Base-by-base conservation (phyloP, 2,329 filamentous ascomycete species). In the Cladosporium colombiae region DNA sequence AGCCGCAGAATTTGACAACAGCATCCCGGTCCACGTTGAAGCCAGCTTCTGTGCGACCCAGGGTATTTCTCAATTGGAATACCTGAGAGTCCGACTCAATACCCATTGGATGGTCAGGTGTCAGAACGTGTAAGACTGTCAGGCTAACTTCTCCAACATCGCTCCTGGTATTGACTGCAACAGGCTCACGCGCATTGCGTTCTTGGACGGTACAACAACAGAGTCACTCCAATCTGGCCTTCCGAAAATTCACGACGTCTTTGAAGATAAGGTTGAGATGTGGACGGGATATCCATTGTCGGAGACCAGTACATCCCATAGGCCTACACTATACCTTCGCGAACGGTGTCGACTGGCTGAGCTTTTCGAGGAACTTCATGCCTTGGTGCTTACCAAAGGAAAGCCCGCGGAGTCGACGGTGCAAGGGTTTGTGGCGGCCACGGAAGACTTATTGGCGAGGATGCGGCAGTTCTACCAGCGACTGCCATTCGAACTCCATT, bases 401-500 rank as follows among this genome's bases (percentile, higher is more conserved):
- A 35, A 55, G 25, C 31, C 23, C 14, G 16, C 37, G 0, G 49
- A 53, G 21, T 25, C 55, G 31, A 55, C 49, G 10, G 31, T 62
- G 13, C 60, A 29, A 13, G 49, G 33, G 4, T 62, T 62, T 37
- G 31, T 59, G 8, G 37, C 21, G 1, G 58, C 49, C 1, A 44
- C 53, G 6, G 58, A 67, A 3, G 29, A 46, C 10, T 18, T 68
- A 2, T 33, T 62, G 21, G 29, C 46, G 4, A 63, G 35, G 16
- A 62, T 68, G 67, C 31, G 60, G n/a, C 44, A 33, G 16, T 68
- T 65, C 62, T 59, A 63, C 25, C 40, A 59, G 11, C 62, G 57
- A 29, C 46, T 68, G 29, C 67, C 67, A 6, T 56, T 65, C 18
- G 65, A 68, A 37, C 25, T 67, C 11, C 61, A 65, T 18, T 68